Conservation (phyloP, 306 rosid species). For the Pachyrhizus erosus region DNA sequence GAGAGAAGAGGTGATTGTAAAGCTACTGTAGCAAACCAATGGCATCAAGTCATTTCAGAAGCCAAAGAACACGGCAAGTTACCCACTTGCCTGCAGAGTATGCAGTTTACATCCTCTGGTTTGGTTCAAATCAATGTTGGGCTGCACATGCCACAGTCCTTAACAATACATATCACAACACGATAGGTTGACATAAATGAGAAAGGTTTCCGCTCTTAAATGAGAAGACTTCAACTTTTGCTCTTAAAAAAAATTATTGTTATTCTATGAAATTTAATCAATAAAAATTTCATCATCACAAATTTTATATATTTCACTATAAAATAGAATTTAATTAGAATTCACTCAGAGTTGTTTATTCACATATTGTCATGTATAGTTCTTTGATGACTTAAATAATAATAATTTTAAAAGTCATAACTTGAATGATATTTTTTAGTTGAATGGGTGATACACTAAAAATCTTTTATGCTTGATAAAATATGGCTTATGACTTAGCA, state of each 20-base stretch:
- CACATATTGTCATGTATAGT: no score
- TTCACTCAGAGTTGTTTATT: no score
- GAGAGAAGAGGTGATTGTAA: neutral
- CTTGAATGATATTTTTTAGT: neutral
- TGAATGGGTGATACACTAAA: neutral
- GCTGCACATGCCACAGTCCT: neutral
- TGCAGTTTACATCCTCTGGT: neutral
- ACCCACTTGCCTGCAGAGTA: neutral
- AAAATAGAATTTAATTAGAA: neutral
- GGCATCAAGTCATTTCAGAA: slow-evolving; percentile 5
- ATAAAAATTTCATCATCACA: neutral
- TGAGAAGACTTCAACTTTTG: neutral
- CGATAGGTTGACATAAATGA: neutral
- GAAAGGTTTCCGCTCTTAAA: neutral
- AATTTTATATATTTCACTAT: neutral
- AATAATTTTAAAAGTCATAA: no score
- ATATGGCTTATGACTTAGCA: neutral
- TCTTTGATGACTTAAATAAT: no score
- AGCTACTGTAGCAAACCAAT: neutral
- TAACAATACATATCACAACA: neutral
- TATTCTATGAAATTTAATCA: neutral
- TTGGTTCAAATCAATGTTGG: neutral
- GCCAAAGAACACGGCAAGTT: slow-evolving; percentile 8
- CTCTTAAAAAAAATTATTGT: neutral
- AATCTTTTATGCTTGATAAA: neutral